Evolutionary conservation across 106 monocot genomes (phyloP), one percentile per base, ranked within the genome.

Genomic region (Apostasia shenzhenica): DNA sequence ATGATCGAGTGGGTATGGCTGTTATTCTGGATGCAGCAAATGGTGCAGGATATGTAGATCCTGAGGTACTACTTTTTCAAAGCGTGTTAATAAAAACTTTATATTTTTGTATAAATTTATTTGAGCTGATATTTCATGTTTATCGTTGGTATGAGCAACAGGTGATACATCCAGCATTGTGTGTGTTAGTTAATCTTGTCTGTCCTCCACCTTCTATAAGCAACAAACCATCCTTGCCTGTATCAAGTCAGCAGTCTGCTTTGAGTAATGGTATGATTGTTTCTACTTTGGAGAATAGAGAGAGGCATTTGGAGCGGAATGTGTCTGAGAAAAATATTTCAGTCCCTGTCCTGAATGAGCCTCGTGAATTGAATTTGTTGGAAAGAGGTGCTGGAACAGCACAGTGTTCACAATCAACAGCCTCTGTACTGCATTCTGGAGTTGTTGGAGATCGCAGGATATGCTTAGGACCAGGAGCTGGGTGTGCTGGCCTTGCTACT

Each of bases 141-240:
- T 14, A 40, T 3, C 70, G 11, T 61, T 69, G 64, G 10, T 44
- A n/a, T 78, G 56, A 62, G 52, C 47, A 3, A 48, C 88, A 95
- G 95, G 83, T 92, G 48, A 97, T 97, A 46, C 87, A 84, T 5
- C 77, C 87, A 54, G 97, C 92, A 42, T 72, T 97, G 49, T 87
- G 87, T 68, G 76, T 97, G 11, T 61, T 97, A 6, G 87, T 97
- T 48, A 97, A 97, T 87, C 89, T 97, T 13, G 92, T 97, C 1
- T 97, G 92, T 42, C 97, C 97, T 75, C 92, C 97, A 53, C 92
- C 89, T 76, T 89, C 97, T 50, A 92, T 97, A 72, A 97, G 97
- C 68, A 92, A 79, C 63, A 97, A 92, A 64, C 82, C 85, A 50
- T 76, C 85, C 48, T 12, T 64, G 38, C 45, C 78, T 26, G 45